A percentile compares a stretch with the other conserved stretches of the same genome.
Conservation (phyloP, 805 yeast species). For the Pichia kluyveri region DNA sequence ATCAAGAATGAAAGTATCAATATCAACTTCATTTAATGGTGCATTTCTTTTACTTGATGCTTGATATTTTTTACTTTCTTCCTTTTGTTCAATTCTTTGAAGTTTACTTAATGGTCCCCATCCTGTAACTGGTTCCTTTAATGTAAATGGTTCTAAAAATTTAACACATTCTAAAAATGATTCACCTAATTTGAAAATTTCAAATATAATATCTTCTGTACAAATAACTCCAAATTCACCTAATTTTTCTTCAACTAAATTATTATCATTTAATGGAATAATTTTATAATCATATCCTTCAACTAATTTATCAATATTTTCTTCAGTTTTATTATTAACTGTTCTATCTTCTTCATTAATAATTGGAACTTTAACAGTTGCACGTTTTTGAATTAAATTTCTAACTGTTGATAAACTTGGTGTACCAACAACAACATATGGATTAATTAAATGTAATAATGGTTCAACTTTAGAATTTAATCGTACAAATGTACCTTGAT, state of each 20-base stretch:
- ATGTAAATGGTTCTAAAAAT: slow-evolving; percentile 63
- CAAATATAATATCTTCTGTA: slow-evolving; percentile 74
- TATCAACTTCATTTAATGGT: slow-evolving; percentile 61
- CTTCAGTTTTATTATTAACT: slow-evolving; percentile 13
- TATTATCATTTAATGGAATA: slow-evolving; percentile 61
- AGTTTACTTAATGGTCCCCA: slow-evolving; percentile 67
- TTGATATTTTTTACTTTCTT: slow-evolving; percentile 37
- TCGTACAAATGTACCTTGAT: slow-evolving; percentile 68
- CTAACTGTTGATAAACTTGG: slow-evolving; percentile 71
- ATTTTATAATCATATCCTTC: slow-evolving; percentile 17
- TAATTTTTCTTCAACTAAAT: slow-evolving; percentile 61
- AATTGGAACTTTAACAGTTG: slow-evolving; percentile 35
- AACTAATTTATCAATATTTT: slow-evolving; percentile 8
- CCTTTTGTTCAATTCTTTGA: slow-evolving; percentile 50
- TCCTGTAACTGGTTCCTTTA: slow-evolving; percentile 63
- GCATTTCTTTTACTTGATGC: slow-evolving; percentile 56
- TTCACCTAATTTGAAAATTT: slow-evolving; percentile 54
- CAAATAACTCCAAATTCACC: slow-evolving; percentile 67
- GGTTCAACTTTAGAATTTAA: slow-evolving; percentile 51
- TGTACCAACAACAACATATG: slow-evolving; percentile 63
- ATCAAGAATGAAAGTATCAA: slow-evolving; percentile 57
- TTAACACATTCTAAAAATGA: slow-evolving; percentile 49
- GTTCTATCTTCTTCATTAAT: slow-evolving; percentile 12
- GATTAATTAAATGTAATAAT: slow-evolving; percentile 57
- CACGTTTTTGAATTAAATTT: slow-evolving; percentile 69